phyloP scores from a whole-genome alignment of 1,284 basidiomycete genomes.

The Termitomyces sp. region DNA sequence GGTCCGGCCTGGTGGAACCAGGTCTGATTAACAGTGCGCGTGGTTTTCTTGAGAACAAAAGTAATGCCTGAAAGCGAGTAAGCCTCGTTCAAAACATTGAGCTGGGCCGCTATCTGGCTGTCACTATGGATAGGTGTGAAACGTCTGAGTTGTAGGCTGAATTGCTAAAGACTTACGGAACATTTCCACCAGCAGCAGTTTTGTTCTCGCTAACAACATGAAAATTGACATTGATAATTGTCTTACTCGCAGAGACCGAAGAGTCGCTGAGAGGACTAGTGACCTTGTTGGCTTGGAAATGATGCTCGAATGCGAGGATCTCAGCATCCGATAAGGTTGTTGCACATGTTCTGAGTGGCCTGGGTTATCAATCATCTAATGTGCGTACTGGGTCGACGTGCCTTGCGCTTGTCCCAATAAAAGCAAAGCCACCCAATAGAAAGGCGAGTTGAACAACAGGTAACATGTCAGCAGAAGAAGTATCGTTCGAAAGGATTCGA shows the following conservation, averaged over 20 bases:
- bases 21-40: constrained; percentile 37
- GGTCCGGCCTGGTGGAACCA: constrained; percentile 37
- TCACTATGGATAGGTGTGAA: neutral
- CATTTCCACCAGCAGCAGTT: neutral
- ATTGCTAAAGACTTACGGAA: neutral
- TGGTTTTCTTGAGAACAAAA: constrained; percentile 35
- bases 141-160: neutral
- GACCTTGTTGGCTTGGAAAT: constrained; percentile 1
- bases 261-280: neutral
- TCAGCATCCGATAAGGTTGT: neutral
- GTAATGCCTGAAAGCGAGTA: constrained; percentile 38
- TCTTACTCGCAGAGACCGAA: neutral
- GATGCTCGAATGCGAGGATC: neutral
- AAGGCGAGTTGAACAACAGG: neutral
- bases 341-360: neutral
- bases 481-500: neutral
- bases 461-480: neutral
- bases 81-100: constrained; percentile 39
- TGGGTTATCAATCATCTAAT: neutral
- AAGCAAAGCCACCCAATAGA: neutral
- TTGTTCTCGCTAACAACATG: neutral
- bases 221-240: neutral
- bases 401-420: neutral
- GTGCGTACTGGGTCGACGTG: neutral
- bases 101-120: constrained; percentile 36